phyloP scores from a whole-genome alignment of 306 rosid genomes.

The Cucumis hystrix region DNA sequence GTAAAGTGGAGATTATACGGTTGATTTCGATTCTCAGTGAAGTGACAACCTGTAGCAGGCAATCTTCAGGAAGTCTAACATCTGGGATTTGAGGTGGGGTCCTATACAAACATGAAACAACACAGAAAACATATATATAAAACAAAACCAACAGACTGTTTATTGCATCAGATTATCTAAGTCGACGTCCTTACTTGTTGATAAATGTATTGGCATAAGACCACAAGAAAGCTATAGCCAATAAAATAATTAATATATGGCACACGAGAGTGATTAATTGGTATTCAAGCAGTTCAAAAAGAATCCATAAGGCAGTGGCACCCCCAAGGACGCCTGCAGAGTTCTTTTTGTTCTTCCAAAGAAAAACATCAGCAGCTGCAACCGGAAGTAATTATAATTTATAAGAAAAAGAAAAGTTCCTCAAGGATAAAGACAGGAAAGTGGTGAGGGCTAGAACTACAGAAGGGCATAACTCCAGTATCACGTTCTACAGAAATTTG shows the following conservation, averaged over 20 bases:
- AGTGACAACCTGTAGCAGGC: slow-evolving; percentile 33
- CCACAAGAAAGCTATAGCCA: slow-evolving; percentile 50
- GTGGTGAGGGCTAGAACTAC: not conserved
- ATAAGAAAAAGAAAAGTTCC: slow-evolving; percentile 13
- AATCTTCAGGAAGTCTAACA: slow-evolving; percentile 33
- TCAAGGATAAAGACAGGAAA: not conserved
- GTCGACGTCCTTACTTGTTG: slow-evolving; percentile 42
- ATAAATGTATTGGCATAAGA: slow-evolving; percentile 55
- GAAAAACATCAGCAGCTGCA: slow-evolving; percentile 82
- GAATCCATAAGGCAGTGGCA: slow-evolving; percentile 63
- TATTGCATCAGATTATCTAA: not conserved
- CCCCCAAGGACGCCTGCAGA: slow-evolving; percentile 52
- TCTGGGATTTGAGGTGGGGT: slow-evolving; percentile 54
- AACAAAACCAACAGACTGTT: slow-evolving; percentile 6
- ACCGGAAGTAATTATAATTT: slow-evolving; percentile 5
- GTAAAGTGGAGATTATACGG: slow-evolving; percentile 24
- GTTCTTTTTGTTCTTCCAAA: slow-evolving; percentile 71
- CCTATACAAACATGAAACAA: slow-evolving; percentile 22
- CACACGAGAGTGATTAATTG: slow-evolving; percentile 61
- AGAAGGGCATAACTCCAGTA: not conserved
- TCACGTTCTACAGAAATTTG: not conserved
- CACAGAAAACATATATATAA: not conserved
- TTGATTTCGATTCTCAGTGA: slow-evolving; percentile 43
- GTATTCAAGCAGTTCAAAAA: slow-evolving; percentile 64
- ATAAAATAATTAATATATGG: slow-evolving; percentile 44